These are phyloP conservation scores for Cadophora sp. DNA, from an alignment of 2,329 filamentous ascomycete genomes.

Conservation along the genomic window DNA sequence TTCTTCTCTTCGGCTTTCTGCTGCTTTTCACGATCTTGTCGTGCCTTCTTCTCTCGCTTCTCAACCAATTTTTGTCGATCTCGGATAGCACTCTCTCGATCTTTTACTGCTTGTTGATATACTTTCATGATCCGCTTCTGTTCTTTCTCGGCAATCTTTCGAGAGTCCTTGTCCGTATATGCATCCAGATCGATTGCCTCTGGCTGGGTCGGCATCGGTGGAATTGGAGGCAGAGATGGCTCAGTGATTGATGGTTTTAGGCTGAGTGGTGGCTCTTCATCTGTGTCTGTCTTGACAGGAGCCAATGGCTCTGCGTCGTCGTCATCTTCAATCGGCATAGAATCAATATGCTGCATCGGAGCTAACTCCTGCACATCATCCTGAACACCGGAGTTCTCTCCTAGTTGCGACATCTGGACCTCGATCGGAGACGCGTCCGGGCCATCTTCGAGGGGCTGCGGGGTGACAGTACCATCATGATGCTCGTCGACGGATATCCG, in stretches of 20 bases:
- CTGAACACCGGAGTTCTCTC: constrained; percentile 38
- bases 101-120: constrained; percentile 71
- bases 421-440: constrained; percentile 25
- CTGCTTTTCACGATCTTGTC: constrained; percentile 49
- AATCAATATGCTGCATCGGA: constrained; percentile 48
- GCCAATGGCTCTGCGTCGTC: constrained; percentile 24
- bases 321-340: constrained; percentile 47
- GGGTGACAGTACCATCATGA: constrained; percentile 45
- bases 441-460: constrained; percentile 42
- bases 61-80: constrained; percentile 66
- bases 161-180: constrained; percentile 68
- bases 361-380: constrained; percentile 35
- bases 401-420: constrained; percentile 37
- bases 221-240: constrained; percentile 52
- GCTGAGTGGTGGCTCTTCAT: constrained; percentile 9
- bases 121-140: constrained; percentile 65
- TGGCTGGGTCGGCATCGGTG: constrained; percentile 60
- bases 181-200: constrained; percentile 61
- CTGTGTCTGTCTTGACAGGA: background rate
- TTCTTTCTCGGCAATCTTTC: constrained; percentile 74
- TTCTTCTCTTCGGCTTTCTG: constrained; percentile 43
- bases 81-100: constrained; percentile 67
- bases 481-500: constrained; percentile 55
- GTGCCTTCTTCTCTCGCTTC: constrained; percentile 54
- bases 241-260: constrained; percentile 25